A percentile compares a stretch with the other conserved stretches of the same genome.
These are phyloP conservation scores for Tirmania nivea DNA, from an alignment of 495 filamentous ascomycete species.

Conservation along the genomic window DNA sequence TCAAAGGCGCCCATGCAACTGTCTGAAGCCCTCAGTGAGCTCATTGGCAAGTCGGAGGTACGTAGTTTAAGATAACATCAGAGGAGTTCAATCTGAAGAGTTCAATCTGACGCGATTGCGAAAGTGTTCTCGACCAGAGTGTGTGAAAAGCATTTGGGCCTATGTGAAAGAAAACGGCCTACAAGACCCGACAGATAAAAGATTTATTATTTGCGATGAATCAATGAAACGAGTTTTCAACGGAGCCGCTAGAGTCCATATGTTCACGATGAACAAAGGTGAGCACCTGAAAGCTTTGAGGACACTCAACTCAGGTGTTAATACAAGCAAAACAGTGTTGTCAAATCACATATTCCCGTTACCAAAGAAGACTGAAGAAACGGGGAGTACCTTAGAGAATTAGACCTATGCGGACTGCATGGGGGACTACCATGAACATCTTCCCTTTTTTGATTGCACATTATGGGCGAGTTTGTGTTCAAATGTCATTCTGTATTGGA, in stretches of 20 bases:
- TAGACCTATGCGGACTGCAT: too few relatives aligned
- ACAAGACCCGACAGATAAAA: slow-evolving; percentile 75
- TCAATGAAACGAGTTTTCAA: slow-evolving; percentile 65
- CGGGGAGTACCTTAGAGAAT: not conserved
- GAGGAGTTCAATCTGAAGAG: not conserved
- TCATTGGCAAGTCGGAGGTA: slow-evolving; percentile 32
- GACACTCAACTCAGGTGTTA: not conserved
- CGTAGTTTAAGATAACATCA: too few relatives aligned
- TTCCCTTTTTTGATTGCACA: too few relatives aligned
- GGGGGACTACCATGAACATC: too few relatives aligned
- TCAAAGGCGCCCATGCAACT: slow-evolving; percentile 28
- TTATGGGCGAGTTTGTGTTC: too few relatives aligned
- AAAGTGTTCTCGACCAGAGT: slow-evolving; percentile 76
- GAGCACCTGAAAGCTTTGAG: not conserved
- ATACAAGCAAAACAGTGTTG: not conserved
- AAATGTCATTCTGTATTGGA: too few relatives aligned
- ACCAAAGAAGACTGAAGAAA: slow-evolving; percentile 4
- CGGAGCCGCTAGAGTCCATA: slow-evolving; percentile 71
- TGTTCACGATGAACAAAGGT: slow-evolving; percentile 38
- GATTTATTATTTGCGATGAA: slow-evolving; percentile 84
- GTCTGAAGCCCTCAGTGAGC: slow-evolving; percentile 39
- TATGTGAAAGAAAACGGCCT: slow-evolving; percentile 73
- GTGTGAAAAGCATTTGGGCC: slow-evolving; percentile 86
- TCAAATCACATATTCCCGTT: not conserved
- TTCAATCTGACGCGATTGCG: not conserved